These are phyloP conservation scores for Pleurotus tuoliensis DNA, from an alignment of 768 basidiomycete genomes.

Conservation along the genomic window DNA sequence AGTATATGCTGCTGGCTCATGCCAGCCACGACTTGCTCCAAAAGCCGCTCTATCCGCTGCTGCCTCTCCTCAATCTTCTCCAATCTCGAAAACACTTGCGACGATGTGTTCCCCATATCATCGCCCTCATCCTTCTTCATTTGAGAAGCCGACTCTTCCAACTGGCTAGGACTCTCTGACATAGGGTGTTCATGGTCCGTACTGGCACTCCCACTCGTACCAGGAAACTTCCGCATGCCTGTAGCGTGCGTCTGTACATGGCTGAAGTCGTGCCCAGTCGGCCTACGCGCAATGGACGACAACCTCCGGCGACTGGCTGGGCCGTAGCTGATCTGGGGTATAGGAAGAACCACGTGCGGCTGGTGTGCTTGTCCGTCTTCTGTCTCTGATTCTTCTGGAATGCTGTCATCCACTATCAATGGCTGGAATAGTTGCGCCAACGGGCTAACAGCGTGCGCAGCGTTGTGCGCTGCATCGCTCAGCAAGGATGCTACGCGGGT, in stretches of 20 bases:
- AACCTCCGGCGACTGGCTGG: conserved; percentile 39
- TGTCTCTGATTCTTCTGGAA: conserved; percentile 24
- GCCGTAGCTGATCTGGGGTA: conserved; percentile 37
- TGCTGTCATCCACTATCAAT: conserved; percentile 49
- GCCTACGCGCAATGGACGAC: conserved; percentile 24
- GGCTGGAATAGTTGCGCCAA: conserved; percentile 76
- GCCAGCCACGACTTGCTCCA: conserved; percentile 29
- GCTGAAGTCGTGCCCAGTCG: conserved; percentile 7
- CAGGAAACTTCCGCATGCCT: conserved; percentile 21
- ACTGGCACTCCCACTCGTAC: conserved; percentile 11
- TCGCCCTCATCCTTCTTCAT: conserved; percentile 18
- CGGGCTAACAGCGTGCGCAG: conserved; percentile 49
- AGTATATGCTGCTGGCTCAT: conserved; percentile 1
- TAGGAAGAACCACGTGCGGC: neutral
- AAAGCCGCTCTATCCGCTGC: conserved; percentile 40
- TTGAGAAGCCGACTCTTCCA: conserved; percentile 18
- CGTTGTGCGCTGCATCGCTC: conserved; percentile 32
- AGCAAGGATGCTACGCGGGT: conserved; percentile 42
- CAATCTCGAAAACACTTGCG: conserved; percentile 17
- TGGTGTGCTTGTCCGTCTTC: neutral
- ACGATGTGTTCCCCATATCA: conserved; percentile 3
- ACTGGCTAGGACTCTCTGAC: conserved; percentile 10
- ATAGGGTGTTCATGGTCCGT: conserved; percentile 10
- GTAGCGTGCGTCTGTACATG: conserved; percentile 12
- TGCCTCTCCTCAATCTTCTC: conserved; percentile 40